Percentiles rank a stretch among this genome's conserved stretches.
Conservation (phyloP, 208 protist species). For the Trypanosoma caninum region DNA sequence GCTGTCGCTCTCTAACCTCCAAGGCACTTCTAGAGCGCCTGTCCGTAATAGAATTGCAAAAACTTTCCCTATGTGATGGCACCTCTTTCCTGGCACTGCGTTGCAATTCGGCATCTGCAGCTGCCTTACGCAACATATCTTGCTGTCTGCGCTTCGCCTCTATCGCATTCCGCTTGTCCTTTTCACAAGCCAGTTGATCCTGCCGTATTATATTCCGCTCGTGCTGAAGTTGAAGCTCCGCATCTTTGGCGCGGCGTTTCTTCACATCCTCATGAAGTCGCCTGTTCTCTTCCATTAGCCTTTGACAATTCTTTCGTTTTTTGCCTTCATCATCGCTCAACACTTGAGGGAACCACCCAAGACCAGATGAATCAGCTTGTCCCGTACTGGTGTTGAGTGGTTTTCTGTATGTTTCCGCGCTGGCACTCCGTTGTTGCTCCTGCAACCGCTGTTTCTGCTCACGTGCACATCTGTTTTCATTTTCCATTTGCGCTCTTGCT, state of each 20-base stretch:
- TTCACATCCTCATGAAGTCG: conserved; percentile 14
- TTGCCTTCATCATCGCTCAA: not conserved
- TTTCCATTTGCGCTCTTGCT: not conserved
- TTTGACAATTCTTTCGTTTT: not conserved
- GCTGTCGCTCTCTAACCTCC: conserved; percentile 18
- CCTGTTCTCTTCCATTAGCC: conserved; percentile 28
- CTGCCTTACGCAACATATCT: conserved; percentile 1
- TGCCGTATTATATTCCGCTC: conserved; percentile 12
- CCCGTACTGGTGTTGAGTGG: not conserved
- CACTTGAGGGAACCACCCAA: not conserved
- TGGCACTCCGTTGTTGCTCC: not conserved
- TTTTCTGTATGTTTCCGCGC: conserved; percentile 1
- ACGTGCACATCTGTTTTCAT: not conserved
- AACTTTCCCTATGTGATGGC: not conserved
- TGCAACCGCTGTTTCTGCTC: conserved; percentile 11
- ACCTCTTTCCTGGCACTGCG: conserved; percentile 1
- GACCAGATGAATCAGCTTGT: not conserved
- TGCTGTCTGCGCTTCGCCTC: conserved; percentile 11
- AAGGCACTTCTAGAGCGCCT: conserved; percentile 11
- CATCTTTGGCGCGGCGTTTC: conserved; percentile 16
- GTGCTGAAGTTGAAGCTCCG: not conserved
- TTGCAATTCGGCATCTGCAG: conserved; percentile 13
- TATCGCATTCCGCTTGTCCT: conserved; percentile 1
- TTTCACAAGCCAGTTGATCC: not conserved
- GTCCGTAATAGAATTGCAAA: not conserved